Evolutionary conservation across 1,139 yeast species (phyloP), one percentile per base, ranked within the genome.

Genomic region (Suhomyces guaymorum): DNA sequence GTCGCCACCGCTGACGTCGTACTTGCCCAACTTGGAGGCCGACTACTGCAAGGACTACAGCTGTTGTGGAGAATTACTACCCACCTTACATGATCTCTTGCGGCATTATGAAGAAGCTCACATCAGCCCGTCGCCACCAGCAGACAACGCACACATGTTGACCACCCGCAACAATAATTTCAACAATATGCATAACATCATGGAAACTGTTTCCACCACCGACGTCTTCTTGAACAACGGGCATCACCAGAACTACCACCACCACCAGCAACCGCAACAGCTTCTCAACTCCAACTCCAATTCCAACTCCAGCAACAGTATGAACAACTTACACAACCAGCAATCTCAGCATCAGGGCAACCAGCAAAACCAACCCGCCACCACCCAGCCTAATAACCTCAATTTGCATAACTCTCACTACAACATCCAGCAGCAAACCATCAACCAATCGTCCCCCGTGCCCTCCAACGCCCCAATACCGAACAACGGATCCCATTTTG

Each of bases 61-160:
- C 40, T 92, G 98, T 61, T 92, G 98, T 26, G 98, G 97, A 20
- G 84, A 86, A 57, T 70, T 84, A 26, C 72, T 94, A 39, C 97
- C 97, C 21, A 90, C 96, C 9, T 69, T 92, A 46, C 98, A 92
- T 60, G 98, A 92, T 60, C 70, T 92, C 45, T 72, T 92, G 46
- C 80, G 95, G 51, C 98, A 92, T 59, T 94, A 92, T 57, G 98
- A 94, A 59, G 97, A 92, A 61, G 90, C 95, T 26, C 98, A 92
- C 60, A 90, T 90, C 45, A 78, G 85, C 36, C 85, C 87, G 25
- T 79, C 81, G 14, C 84, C 84, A 2, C 82, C 83, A 9, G 52
- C 62, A 30, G 63, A 61, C 37, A 55, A 54, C 40, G 55, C 57
- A 33, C 66, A 62, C 45, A 50, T 62, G 49, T 47, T 63, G 31